Evolutionary conservation across 2,329 filamentous ascomycete genomes (phyloP).

Genomic region (Aureobasidium namibiae): DNA sequence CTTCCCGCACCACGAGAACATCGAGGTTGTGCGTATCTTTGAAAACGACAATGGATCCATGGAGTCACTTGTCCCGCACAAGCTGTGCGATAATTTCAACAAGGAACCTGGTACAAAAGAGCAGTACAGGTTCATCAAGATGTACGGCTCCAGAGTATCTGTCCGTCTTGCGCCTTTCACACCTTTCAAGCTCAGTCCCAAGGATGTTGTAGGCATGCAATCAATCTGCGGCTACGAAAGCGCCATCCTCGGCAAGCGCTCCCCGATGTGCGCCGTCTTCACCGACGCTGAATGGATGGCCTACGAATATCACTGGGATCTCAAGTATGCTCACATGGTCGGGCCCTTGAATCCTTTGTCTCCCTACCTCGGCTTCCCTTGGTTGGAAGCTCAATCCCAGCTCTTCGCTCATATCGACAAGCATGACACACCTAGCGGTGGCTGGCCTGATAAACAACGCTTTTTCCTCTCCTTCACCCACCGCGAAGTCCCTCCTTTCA

Average conservation of each 20-base stretch:
- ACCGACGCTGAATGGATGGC: slow-evolving; percentile 18
- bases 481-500: slow-evolving; percentile 17
- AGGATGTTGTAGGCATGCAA: slow-evolving; percentile 16
- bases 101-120: slow-evolving; percentile 26
- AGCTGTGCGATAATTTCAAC: slow-evolving; percentile 27
- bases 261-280: slow-evolving; percentile 14
- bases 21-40: slow-evolving; percentile 28
- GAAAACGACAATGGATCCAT: neutral
- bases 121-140: slow-evolving; percentile 23
- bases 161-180: slow-evolving; percentile 17
- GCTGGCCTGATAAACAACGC: slow-evolving; percentile 11
- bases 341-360: slow-evolving; percentile 15
- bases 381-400: slow-evolving; percentile 11
- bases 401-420: slow-evolving; percentile 10
- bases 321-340: slow-evolving; percentile 17
- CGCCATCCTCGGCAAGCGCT: slow-evolving; percentile 15
- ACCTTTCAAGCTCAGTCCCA: slow-evolving; percentile 13
- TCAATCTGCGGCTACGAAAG: slow-evolving; percentile 17
- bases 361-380: slow-evolving; percentile 17
- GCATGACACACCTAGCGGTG: slow-evolving; percentile 4
- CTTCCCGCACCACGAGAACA: slow-evolving; percentile 22
- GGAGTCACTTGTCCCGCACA: slow-evolving; percentile 23
- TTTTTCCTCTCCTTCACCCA: slow-evolving; percentile 18
- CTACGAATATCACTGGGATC: slow-evolving; percentile 17
- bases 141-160: slow-evolving; percentile 22